Evolutionary conservation across 495 filamentous ascomycete genomes (phyloP).

Genomic region (Aspergillus steynii): DNA sequence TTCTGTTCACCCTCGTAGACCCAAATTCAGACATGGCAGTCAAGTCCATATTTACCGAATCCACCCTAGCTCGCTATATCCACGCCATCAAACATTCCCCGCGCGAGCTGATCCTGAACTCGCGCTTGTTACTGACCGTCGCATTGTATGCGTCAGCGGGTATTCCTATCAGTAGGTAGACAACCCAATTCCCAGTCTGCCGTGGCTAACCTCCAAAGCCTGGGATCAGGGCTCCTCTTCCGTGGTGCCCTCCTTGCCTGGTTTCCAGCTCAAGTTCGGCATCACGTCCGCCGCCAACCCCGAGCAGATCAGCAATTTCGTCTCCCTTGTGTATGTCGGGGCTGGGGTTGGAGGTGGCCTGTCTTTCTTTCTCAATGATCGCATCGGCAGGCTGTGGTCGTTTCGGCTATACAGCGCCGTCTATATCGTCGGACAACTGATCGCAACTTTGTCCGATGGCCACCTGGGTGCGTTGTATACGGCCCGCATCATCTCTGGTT

Average conservation of each 20-base stretch:
- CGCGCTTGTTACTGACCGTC: too few species aligned
- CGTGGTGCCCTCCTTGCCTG: background rate
- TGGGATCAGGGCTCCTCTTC: background rate
- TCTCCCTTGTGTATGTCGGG: background rate
- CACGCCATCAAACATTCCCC: too few species aligned
- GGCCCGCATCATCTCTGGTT: background rate
- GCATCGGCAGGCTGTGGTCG: background rate
- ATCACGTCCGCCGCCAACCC: background rate
- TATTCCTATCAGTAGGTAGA: too few species aligned
- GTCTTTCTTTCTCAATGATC: background rate
- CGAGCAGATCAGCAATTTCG: background rate
- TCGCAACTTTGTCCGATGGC: background rate
- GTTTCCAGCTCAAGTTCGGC: background rate
- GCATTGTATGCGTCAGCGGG: too few species aligned
- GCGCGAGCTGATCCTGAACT: too few species aligned
- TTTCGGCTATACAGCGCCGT: background rate
- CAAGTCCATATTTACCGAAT: too few species aligned
- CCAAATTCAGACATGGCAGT: too few species aligned
- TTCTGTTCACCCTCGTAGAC: too few species aligned
- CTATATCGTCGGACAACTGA: background rate
- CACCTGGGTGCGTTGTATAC: background rate
- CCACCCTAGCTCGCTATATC: too few species aligned
- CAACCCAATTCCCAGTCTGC: too few species aligned
- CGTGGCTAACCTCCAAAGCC: too few species aligned
- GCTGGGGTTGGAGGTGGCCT: background rate